These are phyloP conservation scores for Lipomyces spencermartinsiae DNA, from an alignment of 805 yeast species.

Conservation along the genomic window DNA sequence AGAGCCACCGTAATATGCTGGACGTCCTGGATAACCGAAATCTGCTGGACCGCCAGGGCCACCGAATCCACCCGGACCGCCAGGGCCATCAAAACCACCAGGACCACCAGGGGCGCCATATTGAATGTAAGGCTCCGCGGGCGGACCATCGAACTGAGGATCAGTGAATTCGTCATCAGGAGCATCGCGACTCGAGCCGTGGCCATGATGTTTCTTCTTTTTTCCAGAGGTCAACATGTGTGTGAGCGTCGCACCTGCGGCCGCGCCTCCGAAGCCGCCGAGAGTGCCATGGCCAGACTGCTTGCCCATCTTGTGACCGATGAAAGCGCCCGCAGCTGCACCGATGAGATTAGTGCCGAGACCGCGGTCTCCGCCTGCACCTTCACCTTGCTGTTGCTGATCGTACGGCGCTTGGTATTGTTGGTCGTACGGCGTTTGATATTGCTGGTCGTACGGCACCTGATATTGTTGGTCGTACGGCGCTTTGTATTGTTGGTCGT, in stretches of 20 bases:
- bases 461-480: conserved; percentile 32
- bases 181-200: conserved; percentile 4
- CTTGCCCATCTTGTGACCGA: conserved; percentile 34
- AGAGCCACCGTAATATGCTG: conserved; percentile 1
- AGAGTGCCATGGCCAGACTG: conserved; percentile 31
- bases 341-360: conserved; percentile 30
- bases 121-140: conserved; percentile 10
- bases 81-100: conserved; percentile 24
- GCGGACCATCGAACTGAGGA: neutral
- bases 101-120: conserved; percentile 28
- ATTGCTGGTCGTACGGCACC: conserved; percentile 30
- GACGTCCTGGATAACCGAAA: neutral
- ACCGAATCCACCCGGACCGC: conserved; percentile 16
- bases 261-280: conserved; percentile 36
- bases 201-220: conserved; percentile 6
- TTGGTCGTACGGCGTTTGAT: conserved; percentile 30
- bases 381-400: conserved; percentile 35
- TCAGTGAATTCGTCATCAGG: conserved; percentile 5
- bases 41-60: conserved; percentile 13
- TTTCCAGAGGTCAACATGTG: conserved; percentile 1
- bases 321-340: conserved; percentile 28
- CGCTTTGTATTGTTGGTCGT: conserved; percentile 26
- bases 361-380: conserved; percentile 32
- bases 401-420: conserved; percentile 26
- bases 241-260: conserved; percentile 32